Conservation (phyloP, 164 flowering plant genomes). For the Nelumbo lutea region DNA sequence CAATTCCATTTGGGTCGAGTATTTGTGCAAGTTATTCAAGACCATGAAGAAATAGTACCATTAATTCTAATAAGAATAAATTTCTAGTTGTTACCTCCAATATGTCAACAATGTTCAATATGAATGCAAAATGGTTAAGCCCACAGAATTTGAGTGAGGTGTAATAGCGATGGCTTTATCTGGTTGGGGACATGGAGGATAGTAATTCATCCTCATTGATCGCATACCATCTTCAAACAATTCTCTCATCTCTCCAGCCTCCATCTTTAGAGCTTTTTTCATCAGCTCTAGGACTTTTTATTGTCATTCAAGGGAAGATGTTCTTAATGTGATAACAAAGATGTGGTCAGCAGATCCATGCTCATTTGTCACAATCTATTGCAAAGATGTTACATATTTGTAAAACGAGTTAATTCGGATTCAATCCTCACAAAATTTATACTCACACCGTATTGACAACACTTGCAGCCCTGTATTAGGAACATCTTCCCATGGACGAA, state of each 20-base stretch:
- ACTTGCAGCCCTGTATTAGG: too few relatives aligned
- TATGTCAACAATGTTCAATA: slow-evolving; percentile 40
- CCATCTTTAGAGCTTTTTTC: slow-evolving; percentile 29
- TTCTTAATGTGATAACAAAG: slow-evolving; percentile 11
- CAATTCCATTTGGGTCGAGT: too few relatives aligned
- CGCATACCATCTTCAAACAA: slow-evolving; percentile 31
- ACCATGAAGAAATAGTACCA: too few relatives aligned
- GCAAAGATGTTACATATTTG: too few relatives aligned
- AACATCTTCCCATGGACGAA: too few relatives aligned
- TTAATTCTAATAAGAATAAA: too few relatives aligned
- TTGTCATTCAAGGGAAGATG: slow-evolving; percentile 15
- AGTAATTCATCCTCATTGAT: slow-evolving; percentile 35
- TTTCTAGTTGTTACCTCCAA: slow-evolving; percentile 27
- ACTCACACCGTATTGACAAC: too few relatives aligned
- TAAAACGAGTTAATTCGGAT: too few relatives aligned
- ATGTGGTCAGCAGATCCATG: too few relatives aligned
- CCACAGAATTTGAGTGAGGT: slow-evolving; percentile 38
- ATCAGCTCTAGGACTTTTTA: slow-evolving; percentile 10
- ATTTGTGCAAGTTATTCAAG: too few relatives aligned
- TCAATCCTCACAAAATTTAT: too few relatives aligned
- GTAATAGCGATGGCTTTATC: slow-evolving; percentile 31
- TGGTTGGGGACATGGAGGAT: slow-evolving; percentile 47
- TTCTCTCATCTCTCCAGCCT: slow-evolving; percentile 21
- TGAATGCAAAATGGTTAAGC: slow-evolving; percentile 38
- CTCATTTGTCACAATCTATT: too few relatives aligned